Evolutionary conservation across 225 moss, liverwort and hornwort genomes (phyloP), one percentile per base, ranked within the genome.

Genomic region (Neckera pumila): DNA sequence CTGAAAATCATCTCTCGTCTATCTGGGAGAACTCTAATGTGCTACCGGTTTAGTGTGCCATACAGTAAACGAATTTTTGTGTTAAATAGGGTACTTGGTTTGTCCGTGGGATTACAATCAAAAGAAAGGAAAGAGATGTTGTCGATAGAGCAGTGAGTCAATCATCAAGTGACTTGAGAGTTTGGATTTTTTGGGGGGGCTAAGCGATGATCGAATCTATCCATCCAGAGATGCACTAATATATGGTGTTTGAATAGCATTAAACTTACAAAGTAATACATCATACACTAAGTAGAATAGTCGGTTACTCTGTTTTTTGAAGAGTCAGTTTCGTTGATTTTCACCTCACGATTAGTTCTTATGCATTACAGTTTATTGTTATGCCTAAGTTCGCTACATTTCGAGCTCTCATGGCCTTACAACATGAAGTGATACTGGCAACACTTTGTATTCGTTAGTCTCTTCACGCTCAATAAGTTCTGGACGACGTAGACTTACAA

Each of bases 401-500:
- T 17, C 82, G 57, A 85, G 72, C 63, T 90, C 78, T 85, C 47
- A 60, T 86, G 77, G 84, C 59, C 71, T 84, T 40, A 12, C 62
- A 72, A 42, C 54, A 81, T 84, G 79, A 86, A 77, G 58, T 82
- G 78, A 58, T 63, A 70, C 34, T 89, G 72, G 42, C 65, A 77
- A 20, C 53, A 43, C 74, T 74, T 85, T 86, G 59, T 53, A 47
- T 49, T 67, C 79, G 77, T 89, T 87, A 26, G 54, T 81, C 42
- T 89, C 59, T 83, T 79, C 47, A 38, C 34, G 49, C 87, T 23
- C 43, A 38, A 56, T 74, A 54, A 80, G 75, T 43, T 30, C 20
- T 90, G 80, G 72, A 80, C 53, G 80, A 80, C 56, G 47, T 86
- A 81, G 47, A 76, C 78, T 91, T 85, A 88, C 90, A 64, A 87